A percentile compares a stretch with the other conserved stretches of the same genome.
These are phyloP conservation scores for Neostapfia colusana DNA, from an alignment of 176 grass and related monocot species.

Conservation along the genomic window DNA sequence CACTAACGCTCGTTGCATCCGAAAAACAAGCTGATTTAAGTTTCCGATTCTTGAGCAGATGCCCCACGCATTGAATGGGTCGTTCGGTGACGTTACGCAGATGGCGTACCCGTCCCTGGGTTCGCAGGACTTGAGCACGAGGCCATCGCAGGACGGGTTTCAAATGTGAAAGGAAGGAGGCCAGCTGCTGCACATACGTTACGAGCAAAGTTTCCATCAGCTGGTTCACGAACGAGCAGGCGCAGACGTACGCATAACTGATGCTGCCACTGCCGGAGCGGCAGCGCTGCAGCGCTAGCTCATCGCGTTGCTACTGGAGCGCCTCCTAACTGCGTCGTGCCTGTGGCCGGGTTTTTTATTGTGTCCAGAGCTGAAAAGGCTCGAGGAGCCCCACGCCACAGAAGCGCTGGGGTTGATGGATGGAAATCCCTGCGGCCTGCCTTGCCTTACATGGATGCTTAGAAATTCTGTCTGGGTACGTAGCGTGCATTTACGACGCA, in stretches of 20 bases:
- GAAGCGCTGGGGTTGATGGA: neutral
- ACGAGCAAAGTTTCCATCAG: conserved; percentile 29
- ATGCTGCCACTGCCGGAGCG: conserved; percentile 15
- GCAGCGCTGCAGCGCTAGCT: conserved; percentile 24
- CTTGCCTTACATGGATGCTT: conserved; percentile 13
- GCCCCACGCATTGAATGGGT: conserved; percentile 61
- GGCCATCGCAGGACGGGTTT: conserved; percentile 57
- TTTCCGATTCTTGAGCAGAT: conserved; percentile 41
- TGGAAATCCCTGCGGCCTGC: conserved; percentile 32
- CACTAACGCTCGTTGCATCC: neutral
- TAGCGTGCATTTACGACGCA: conserved; percentile 34
- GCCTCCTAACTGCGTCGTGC: conserved; percentile 18
- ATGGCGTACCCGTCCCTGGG: conserved; percentile 56
- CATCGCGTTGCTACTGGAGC: conserved; percentile 25
- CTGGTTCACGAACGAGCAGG: conserved; percentile 19
- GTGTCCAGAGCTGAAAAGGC: conserved; percentile 43
- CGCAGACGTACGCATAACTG: conserved; percentile 28
- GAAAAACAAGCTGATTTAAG: neutral
- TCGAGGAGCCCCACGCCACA: conserved; percentile 22
- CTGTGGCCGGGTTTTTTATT: conserved; percentile 27
- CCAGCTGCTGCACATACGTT: conserved; percentile 21
- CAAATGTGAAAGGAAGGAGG: conserved; percentile 45
- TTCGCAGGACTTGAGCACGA: conserved; percentile 52
- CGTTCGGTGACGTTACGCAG: conserved; percentile 55
- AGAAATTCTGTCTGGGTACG: conserved; percentile 46